Evolutionary conservation across 768 basidiomycete species (phyloP), one percentile per base, ranked within the genome.

Genomic region (Naganishia friedmannii): DNA sequence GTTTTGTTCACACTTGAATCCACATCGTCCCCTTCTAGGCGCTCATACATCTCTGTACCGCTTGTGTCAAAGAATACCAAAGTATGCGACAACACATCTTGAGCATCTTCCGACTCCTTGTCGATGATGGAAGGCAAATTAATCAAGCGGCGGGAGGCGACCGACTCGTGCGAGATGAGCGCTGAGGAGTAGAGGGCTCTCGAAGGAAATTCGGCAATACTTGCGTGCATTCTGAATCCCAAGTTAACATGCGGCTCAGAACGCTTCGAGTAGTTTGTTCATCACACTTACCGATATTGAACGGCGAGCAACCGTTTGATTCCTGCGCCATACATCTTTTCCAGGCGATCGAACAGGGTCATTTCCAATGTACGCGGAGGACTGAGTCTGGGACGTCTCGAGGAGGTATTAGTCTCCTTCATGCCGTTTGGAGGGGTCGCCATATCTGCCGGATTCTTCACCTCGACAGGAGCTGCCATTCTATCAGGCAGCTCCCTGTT

Each of bases 61-160:
- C 91, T 87, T 0, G 93, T 99, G 77, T 99, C 96, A 74, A 91
- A 92, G 79, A 98, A 99, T 1, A 94, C 87, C 1, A 97, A 86
- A 0, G 92, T 91, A 0, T 86, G 90, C 3, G 84, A 86, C 7
- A 97, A 82, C 3, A 87, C 80, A 67, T 95, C 95, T 71, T 86
- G 87, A 54, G 85, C 83, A 45, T 90, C 91, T 48, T 89, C 88
- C 1, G 65, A 70, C 0, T 83, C 83, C 29, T 80, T 82, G 2
- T 84, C 81, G 12, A 80, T 78, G 19, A 78, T 82, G 39, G 86
- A 86, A 0, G 89, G 85, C 3, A 93, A 81, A 75, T 90, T 90
- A 32, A 83, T 81, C n/a, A 97, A 84, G 0, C 92, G 84, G 75
- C 90, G 90, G 0, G 84, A 79, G 0, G 88, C 85, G 10, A 95